A percentile compares a stretch with the other conserved stretches of the same genome.
Evolutionary conservation across 2,329 filamentous ascomycete species (phyloP).

Genomic region (Arthroderma uncinatum): DNA sequence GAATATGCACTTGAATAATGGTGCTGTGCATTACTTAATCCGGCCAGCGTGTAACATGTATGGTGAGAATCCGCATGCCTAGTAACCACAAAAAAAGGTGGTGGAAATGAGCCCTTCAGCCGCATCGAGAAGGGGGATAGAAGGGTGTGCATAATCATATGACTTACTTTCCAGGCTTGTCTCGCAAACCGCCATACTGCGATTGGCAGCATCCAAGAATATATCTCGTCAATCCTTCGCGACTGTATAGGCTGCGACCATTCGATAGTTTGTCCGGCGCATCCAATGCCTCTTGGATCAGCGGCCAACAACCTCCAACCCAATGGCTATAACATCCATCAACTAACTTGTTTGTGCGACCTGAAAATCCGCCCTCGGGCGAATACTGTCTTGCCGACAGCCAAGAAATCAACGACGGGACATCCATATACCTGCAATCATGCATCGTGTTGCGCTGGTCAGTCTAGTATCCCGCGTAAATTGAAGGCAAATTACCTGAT

Average conservation of each 20-base stretch:
- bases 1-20: constrained; percentile 11
- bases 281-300: constrained; percentile 65
- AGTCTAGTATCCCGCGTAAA: neutral
- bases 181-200: constrained; percentile 70
- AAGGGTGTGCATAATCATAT: neutral
- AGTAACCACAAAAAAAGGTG: neutral
- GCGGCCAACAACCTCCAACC: constrained; percentile 88
- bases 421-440: constrained; percentile 56
- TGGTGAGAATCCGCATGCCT: constrained; percentile 81
- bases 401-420: constrained; percentile 71
- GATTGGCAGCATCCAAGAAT: constrained; percentile 78
- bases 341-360: constrained; percentile 92
- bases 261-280: neutral
- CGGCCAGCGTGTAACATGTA: constrained; percentile 80
- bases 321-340: constrained; percentile 98
- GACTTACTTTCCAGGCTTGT: constrained; percentile 82
- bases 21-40: constrained; percentile 73
- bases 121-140: neutral
- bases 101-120: constrained; percentile 5
- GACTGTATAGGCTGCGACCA: constrained; percentile 54
- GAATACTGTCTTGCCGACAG: constrained; percentile 78
- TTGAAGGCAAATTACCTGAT: neutral
- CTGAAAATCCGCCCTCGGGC: constrained; percentile 85
- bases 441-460: no score
- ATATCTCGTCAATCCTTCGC: constrained; percentile 76